Conservation (phyloP, 2,329 filamentous ascomycete species). For the Arthrinium puccinioides region DNA sequence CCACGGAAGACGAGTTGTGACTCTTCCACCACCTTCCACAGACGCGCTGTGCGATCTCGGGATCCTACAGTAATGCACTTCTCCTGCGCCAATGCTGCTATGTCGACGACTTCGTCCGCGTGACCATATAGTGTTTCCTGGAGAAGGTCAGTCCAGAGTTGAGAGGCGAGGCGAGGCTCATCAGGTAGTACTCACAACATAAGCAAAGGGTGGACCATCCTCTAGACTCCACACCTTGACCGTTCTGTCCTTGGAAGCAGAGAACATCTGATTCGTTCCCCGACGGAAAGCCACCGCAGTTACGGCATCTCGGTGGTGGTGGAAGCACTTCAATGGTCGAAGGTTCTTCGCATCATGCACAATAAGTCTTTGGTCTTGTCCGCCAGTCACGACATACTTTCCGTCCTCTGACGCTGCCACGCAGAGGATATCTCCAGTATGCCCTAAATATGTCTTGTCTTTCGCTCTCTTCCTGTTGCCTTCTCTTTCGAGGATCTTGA, state of each 20-base stretch:
- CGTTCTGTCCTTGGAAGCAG: conserved; percentile 81
- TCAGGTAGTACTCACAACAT: conserved; percentile 1
- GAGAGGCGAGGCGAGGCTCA: background rate
- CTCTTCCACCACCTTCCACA: conserved; percentile 97
- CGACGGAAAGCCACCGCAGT: conserved; percentile 79
- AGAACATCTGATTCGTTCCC: conserved; percentile 88
- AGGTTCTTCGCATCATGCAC: conserved; percentile 81
- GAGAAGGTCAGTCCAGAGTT: background rate
- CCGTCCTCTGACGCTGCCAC: conserved; percentile 86
- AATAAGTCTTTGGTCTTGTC: conserved; percentile 74
- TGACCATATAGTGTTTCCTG: conserved; percentile 89
- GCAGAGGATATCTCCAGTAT: conserved; percentile 71
- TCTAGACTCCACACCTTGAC: conserved; percentile 94
- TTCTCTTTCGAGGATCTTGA: conserved; percentile 54
- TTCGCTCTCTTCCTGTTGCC: conserved; percentile 50
- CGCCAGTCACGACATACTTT: conserved; percentile 85
- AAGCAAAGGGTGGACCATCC: conserved; percentile 72
- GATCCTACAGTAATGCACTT: conserved; percentile 87
- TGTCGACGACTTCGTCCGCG: conserved; percentile 80
- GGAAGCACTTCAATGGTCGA: conserved; percentile 73
- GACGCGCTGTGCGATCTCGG: conserved; percentile 79
- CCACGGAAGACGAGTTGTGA: conserved; percentile 92
- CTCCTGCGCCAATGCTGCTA: conserved; percentile 78
- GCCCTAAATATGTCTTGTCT: conserved; percentile 65
- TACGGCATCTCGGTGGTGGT: conserved; percentile 85